These are phyloP conservation scores for Plasmodium coatneyi DNA, from an alignment of 169 alveolate genomes.

Conservation along the genomic window DNA sequence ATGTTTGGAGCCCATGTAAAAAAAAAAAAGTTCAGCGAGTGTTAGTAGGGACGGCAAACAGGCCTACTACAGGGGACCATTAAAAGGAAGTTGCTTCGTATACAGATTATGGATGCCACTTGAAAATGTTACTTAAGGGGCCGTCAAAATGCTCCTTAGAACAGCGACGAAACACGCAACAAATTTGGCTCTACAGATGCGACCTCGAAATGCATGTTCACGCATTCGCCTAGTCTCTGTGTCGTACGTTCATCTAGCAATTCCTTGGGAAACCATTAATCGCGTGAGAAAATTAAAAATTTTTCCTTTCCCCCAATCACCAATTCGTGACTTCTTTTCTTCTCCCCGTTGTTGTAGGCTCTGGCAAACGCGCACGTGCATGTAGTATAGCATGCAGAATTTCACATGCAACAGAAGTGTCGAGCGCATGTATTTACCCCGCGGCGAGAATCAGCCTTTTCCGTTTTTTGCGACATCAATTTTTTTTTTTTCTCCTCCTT, in stretches of 20 bases:
- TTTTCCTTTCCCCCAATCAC: background rate
- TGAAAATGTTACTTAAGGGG: background rate
- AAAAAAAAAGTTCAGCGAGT: background rate
- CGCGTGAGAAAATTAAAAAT: background rate
- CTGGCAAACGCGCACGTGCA: background rate
- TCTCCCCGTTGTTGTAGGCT: background rate
- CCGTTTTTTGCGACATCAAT: conserved; percentile 63
- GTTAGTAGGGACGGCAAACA: background rate
- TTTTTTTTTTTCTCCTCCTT: conserved; percentile 20
- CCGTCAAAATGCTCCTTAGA: background rate
- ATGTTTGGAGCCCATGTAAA: conserved; percentile 15
- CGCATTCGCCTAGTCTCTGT: background rate
- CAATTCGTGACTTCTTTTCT: background rate
- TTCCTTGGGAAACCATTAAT: background rate
- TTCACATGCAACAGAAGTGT: background rate
- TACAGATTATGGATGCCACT: background rate
- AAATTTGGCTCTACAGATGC: background rate
- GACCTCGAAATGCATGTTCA: background rate
- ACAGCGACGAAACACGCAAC: background rate
- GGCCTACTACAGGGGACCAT: background rate
- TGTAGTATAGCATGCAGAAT: background rate
- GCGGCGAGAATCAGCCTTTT: conserved; percentile 9
- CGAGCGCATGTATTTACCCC: background rate
- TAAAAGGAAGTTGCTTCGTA: background rate
- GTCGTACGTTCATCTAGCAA: background rate